Percentiles rank a stretch among this genome's conserved stretches.
Evolutionary conservation across 2,329 filamentous ascomycete species (phyloP).

Genomic region (Stachybotrys chlorohalonatus): DNA sequence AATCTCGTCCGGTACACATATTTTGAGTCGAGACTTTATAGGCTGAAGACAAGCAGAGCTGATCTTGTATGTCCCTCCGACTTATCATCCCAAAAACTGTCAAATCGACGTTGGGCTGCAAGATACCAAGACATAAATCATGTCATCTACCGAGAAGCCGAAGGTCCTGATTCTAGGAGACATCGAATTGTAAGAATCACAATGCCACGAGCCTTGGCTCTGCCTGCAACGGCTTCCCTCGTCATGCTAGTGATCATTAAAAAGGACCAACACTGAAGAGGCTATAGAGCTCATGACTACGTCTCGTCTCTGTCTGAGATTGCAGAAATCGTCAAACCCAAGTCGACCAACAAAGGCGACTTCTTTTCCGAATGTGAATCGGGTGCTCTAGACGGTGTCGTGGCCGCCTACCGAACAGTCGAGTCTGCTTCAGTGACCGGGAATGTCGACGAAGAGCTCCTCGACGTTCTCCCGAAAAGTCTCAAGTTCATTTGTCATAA

Average conservation of each 20-base stretch:
- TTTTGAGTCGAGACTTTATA: too few relatives aligned
- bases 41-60: too few relatives aligned
- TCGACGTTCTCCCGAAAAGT: slow-evolving; percentile 44
- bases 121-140: too few relatives aligned
- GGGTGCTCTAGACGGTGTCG: slow-evolving; percentile 56
- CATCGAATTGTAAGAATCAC: slow-evolving; percentile 26
- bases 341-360: slow-evolving; percentile 50
- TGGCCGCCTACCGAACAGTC: slow-evolving; percentile 65
- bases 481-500: slow-evolving; percentile 53
- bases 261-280: background rate
- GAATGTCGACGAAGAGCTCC: slow-evolving; percentile 59
- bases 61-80: too few relatives aligned
- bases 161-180: slow-evolving; percentile 31
- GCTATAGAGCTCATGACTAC: slow-evolving; percentile 51
- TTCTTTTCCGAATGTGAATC: slow-evolving; percentile 61
- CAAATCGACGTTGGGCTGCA: background rate
- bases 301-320: slow-evolving; percentile 54
- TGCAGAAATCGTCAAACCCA: slow-evolving; percentile 56
- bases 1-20: too few relatives aligned
- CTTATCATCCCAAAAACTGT: background rate
- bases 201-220: background rate
- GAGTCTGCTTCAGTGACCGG: slow-evolving; percentile 56
- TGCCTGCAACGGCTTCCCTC: background rate
- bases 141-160: slow-evolving; percentile 16
- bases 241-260: background rate